A percentile compares a stretch with the other conserved stretches of the same genome.
Evolutionary conservation across 306 rosid genomes (phyloP).

Genomic region (Cucurbita argyrosperma): DNA sequence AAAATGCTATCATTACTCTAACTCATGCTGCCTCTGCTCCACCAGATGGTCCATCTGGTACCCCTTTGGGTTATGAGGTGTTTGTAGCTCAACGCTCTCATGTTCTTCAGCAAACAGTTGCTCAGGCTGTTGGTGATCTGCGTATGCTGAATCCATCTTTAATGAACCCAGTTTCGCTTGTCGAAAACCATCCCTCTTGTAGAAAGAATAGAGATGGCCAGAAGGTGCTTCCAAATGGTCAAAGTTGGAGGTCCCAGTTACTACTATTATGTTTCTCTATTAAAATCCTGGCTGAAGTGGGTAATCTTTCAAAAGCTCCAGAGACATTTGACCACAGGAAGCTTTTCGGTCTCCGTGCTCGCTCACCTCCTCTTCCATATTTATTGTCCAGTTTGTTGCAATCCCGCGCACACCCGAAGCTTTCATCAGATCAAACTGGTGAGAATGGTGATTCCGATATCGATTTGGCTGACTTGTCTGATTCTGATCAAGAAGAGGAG

Average conservation of each 20-base stretch:
- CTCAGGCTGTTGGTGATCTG: constrained; percentile 90
- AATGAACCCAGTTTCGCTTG: constrained; percentile 83
- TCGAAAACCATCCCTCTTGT: constrained; percentile 92
- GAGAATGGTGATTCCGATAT: constrained; percentile 85
- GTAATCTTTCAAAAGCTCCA: constrained; percentile 53
- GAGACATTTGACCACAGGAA: constrained; percentile 63
- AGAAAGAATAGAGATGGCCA: constrained; percentile 88
- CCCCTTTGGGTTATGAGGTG: constrained; percentile 77
- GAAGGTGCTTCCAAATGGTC: constrained; percentile 95
- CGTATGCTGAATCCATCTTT: constrained; percentile 68
- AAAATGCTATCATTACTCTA: constrained; percentile 56
- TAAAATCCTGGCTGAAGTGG: constrained; percentile 72
- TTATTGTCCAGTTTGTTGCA: constrained; percentile 78
- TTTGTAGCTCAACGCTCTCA: constrained; percentile 92
- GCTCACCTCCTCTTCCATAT: constrained; percentile 90
- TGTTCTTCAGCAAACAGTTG: constrained; percentile 79
- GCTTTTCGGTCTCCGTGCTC: constrained; percentile 80
- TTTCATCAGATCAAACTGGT: constrained; percentile 75
- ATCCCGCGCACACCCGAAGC: constrained; percentile 84
- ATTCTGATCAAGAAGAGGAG: constrained; percentile 77
- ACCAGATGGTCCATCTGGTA: constrained; percentile 91
- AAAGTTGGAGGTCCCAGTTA: constrained; percentile 75
- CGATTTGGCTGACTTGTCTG: constrained; percentile 77
- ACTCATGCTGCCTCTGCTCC: constrained; percentile 97
- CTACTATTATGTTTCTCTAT: constrained; percentile 76